Base-by-base conservation (phyloP, 192 early-diverging fungal species). In the Coemansia sp. region DNA sequence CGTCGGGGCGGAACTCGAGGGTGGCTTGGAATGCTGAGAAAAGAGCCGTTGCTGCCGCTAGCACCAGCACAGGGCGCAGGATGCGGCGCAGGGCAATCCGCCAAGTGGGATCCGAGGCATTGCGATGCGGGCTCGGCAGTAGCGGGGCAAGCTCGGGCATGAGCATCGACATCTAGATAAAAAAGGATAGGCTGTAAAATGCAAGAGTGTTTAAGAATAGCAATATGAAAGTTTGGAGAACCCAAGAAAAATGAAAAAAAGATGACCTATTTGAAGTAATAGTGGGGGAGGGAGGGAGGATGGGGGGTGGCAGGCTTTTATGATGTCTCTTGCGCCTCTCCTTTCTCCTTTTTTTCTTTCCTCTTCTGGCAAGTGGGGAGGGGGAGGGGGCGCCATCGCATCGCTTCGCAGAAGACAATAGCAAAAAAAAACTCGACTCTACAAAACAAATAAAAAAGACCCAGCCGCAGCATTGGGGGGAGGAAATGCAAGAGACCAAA, bases 391-490 rank as follows among this genome's bases (percentile, higher is more conserved):
- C 26, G 51, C 51, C 13, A 55, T 31, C 24, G 42, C 42, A 43
- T 43, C 42, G 42, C 45, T 23, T 48, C 45, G 14, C n/a, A 55
- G 51, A 55, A 31, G 51, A 55, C 51, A 55, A 55, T 55, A 13
- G 16, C 24, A 14, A n/a, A n/a, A n/a, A n/a, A n/a, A n/a, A 5
- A 16, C 48, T 31, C 26, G 26, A 55, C 16, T 43, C 1, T n/a
- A 39, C 8, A 39, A 24, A 3, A 26, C 21, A 51, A 51, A 51
- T 21, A 48, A 48, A 48, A 48, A 48, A 9, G 8, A 6, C 51
- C 14, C 51, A 55, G 51, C 51, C 51, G 51, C 51, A 55, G 51
- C 51, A 55, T 55, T 55, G 9, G 51, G 51, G 51, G 28, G 9
- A 26, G 51, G 51, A 14, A 31, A 2, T 14, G 24, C 9, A 45